Evolutionary conservation across 305 asterid species (phyloP).

Genomic region (Solanum chacoense): DNA sequence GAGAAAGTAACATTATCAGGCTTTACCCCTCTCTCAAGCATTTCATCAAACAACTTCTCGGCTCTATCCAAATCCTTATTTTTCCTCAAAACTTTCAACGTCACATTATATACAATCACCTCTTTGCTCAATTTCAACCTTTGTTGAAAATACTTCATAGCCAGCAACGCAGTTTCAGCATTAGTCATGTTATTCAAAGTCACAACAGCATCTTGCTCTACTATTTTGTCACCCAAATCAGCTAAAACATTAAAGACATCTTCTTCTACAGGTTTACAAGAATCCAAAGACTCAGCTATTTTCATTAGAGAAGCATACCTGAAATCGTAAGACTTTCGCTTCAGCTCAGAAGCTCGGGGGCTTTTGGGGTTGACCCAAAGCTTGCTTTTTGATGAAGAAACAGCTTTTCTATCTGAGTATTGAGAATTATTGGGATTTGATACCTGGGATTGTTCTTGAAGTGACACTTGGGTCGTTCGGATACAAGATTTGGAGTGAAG

Average conservation of each 20-base stretch:
- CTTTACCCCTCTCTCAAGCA: slow-evolving; percentile 62
- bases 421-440: slow-evolving; percentile 15
- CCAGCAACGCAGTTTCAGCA: slow-evolving; percentile 35
- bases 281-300: slow-evolving; percentile 45
- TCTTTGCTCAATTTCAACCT: slow-evolving; percentile 23
- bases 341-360: slow-evolving; percentile 47
- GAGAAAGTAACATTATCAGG: slow-evolving; percentile 85
- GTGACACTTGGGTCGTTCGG: slow-evolving; percentile 29
- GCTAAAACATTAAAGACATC: slow-evolving; percentile 25
- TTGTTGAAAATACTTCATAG: slow-evolving; percentile 40
- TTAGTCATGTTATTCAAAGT: slow-evolving; percentile 70
- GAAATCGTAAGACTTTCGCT: slow-evolving; percentile 34
- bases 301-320: slow-evolving; percentile 56
- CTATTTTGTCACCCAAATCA: slow-evolving; percentile 28
- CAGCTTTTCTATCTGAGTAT: slow-evolving; percentile 4
- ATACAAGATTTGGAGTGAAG: slow-evolving; percentile 15
- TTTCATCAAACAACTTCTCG: slow-evolving; percentile 45
- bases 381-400: slow-evolving; percentile 27
- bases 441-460: slow-evolving; percentile 27
- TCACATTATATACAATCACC: slow-evolving; percentile 67
- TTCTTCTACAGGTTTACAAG: slow-evolving; percentile 33
- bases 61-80: slow-evolving; percentile 49
- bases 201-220: slow-evolving; percentile 61
- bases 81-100: slow-evolving; percentile 62
- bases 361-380: slow-evolving; percentile 81